Percentiles rank a stretch among this genome's conserved stretches.
Evolutionary conservation across 2,329 filamentous ascomycete species (phyloP).

Genomic region (Sporothrix humicola): DNA sequence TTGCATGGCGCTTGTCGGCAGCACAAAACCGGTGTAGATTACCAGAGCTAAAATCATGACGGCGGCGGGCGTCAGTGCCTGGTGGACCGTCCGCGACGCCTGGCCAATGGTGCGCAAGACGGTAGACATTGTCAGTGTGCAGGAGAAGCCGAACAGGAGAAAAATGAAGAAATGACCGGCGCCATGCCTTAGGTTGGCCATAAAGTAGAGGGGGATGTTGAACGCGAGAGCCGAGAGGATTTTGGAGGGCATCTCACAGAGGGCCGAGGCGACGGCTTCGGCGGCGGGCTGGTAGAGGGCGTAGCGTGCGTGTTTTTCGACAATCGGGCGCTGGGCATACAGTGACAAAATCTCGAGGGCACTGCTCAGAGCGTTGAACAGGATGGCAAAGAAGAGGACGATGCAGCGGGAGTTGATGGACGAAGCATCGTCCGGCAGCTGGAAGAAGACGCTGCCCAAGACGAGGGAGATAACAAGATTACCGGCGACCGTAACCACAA

Average conservation of each 20-base stretch:
- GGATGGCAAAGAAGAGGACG: constrained; percentile 82
- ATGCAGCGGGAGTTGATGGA: constrained; percentile 69
- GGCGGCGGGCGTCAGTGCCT: constrained; percentile 65
- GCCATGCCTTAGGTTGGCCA: constrained; percentile 78
- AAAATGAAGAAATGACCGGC: constrained; percentile 85
- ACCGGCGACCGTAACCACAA: constrained; percentile 69
- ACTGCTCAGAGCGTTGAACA: constrained; percentile 83
- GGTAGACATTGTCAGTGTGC: constrained; percentile 81
- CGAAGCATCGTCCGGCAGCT: constrained; percentile 37
- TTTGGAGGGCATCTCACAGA: constrained; percentile 85
- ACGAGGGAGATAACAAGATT: constrained; percentile 62
- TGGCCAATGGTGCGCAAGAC: constrained; percentile 81
- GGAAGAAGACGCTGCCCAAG: constrained; percentile 34
- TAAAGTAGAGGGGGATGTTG: constrained; percentile 83
- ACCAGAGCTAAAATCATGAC: constrained; percentile 68
- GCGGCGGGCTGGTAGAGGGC: constrained; percentile 90
- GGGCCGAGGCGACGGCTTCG: constrained; percentile 85
- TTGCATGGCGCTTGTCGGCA: constrained; percentile 70
- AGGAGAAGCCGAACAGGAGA: constrained; percentile 74
- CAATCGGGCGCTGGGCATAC: constrained; percentile 86
- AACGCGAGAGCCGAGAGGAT: constrained; percentile 74
- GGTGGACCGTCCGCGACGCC: constrained; percentile 70
- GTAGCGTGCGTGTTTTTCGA: constrained; percentile 87
- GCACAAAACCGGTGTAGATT: constrained; percentile 73
- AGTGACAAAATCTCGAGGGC: constrained; percentile 84